These are phyloP conservation scores for Nymphaea colorata DNA, from an alignment of 164 flowering plant genomes.

Conservation along the genomic window DNA sequence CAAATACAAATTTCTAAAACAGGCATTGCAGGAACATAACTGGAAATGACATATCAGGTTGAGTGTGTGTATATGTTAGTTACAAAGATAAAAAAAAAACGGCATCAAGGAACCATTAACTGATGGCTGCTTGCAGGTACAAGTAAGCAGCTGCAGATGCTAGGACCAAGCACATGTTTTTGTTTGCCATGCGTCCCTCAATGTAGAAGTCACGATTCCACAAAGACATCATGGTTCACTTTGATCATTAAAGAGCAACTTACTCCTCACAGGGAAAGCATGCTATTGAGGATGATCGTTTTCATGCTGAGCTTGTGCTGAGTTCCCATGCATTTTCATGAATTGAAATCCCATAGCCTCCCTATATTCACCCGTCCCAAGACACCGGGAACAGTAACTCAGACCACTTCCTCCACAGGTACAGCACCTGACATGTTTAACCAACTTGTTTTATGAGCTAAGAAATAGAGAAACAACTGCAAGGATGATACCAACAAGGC, in stretches of 20 bases:
- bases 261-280: background rate
- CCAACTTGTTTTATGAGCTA: background rate
- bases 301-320: background rate
- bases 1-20: too few species aligned
- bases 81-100: background rate
- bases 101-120: background rate
- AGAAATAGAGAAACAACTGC: background rate
- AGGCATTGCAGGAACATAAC: too few species aligned
- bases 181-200: background rate
- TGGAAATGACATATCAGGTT: too few species aligned
- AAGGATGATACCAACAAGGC: background rate
- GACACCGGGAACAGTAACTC: constrained; percentile 56
- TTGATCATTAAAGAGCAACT: background rate
- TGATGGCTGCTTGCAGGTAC: background rate
- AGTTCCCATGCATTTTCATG: constrained; percentile 28
- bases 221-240: background rate
- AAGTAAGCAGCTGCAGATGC: background rate
- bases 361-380: constrained; percentile 79
- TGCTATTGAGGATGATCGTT: constrained; percentile 1
- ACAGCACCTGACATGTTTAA: constrained; percentile 45
- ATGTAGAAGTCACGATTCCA: background rate
- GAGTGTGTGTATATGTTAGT: too few species aligned
- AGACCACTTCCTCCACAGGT: constrained; percentile 81
- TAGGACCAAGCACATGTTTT: too few species aligned
- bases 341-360: constrained; percentile 68